Percentiles rank a stretch among this genome's conserved stretches.
Evolutionary conservation across 2,329 filamentous ascomycete species (phyloP).

Genomic region (Coniochaeta ligniaria): DNA sequence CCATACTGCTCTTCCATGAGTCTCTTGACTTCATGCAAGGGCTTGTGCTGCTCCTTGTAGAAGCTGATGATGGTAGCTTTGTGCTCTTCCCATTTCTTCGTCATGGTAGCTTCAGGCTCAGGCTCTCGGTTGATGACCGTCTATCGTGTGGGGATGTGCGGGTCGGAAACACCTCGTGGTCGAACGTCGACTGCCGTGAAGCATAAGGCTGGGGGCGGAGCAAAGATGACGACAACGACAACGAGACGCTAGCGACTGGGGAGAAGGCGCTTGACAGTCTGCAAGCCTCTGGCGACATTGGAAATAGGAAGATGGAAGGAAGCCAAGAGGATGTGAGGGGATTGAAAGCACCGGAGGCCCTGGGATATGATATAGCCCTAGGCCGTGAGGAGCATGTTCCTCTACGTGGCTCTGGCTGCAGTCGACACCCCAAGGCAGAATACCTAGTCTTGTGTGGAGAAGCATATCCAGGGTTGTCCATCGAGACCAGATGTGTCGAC

Average conservation of each 20-base stretch:
- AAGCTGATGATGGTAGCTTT: constrained; percentile 26
- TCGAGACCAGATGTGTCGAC: not conserved
- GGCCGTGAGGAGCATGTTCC: not conserved
- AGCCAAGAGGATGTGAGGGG: not conserved
- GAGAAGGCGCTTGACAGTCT: not conserved
- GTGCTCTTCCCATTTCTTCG: constrained; percentile 34
- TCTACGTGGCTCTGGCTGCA: not conserved
- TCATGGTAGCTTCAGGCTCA: constrained; percentile 26
- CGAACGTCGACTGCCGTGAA: not conserved
- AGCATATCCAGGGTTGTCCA: not conserved
- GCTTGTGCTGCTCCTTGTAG: constrained; percentile 31
- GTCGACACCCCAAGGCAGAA: not conserved
- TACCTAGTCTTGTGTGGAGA: not conserved
- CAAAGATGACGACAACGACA: not conserved
- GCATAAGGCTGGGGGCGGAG: not conserved
- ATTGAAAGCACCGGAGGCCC: not conserved
- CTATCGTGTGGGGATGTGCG: not conserved
- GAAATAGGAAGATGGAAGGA: not conserved
- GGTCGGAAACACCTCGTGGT: not conserved
- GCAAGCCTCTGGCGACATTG: not conserved
- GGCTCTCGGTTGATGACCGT: not conserved
- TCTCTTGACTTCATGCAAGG: constrained; percentile 30
- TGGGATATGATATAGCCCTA: not conserved
- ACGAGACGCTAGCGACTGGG: not conserved
- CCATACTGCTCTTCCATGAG: constrained; percentile 30